Base-by-base conservation (phyloP, 2,329 filamentous ascomycete genomes). In the Alternaria solani region DNA sequence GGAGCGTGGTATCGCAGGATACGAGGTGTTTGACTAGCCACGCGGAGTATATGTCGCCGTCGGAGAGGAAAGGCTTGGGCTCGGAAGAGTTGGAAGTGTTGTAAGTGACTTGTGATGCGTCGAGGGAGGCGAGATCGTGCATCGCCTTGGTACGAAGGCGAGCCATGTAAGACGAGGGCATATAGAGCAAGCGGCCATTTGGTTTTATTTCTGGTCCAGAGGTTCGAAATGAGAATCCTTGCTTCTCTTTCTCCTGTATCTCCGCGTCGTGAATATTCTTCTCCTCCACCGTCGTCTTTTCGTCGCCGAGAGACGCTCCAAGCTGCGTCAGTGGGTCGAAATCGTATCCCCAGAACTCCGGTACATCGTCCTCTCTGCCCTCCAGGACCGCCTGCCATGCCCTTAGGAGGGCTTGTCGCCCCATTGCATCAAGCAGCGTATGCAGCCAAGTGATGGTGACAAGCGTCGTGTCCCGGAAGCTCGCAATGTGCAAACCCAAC, bases 321-420 rank as follows among this genome's bases (percentile, higher is more conserved):
- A 74, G 43, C 7, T 57, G 28, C 25, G 57, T 54, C 7, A 69
- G 32, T 2, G 69, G 71, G 47, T 75, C 71, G 16, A 55, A 55
- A 12, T 73, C 63, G 52, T 64, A 69, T 23, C 69, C 71, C 16
- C 49, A 67, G 34, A 65, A 61, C 20, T 64, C 57, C 1, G 60
- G 56, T 1, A 69, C 52, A 14, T 69, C 69, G 7, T 65, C 47
- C 12, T 73, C 69, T 28, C 64, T 62, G 2, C 70, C 68, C 23
- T 70, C 55, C n/a, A 75, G 59, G 14, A 73, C 59, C 14, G 62
- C 61, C 16, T 51, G 54, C 72, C 71, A 75, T 9, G 69, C 69
- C 25, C 57, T 56, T 7, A 74, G 48, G 16, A 75, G 51, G 5
- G 36, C 42, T 25, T 61, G 41, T 2, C 46, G 55, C 9, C 70